Base-by-base conservation (phyloP, 2,329 filamentous ascomycete species). In the Ceratocystis diversiconidia region DNA sequence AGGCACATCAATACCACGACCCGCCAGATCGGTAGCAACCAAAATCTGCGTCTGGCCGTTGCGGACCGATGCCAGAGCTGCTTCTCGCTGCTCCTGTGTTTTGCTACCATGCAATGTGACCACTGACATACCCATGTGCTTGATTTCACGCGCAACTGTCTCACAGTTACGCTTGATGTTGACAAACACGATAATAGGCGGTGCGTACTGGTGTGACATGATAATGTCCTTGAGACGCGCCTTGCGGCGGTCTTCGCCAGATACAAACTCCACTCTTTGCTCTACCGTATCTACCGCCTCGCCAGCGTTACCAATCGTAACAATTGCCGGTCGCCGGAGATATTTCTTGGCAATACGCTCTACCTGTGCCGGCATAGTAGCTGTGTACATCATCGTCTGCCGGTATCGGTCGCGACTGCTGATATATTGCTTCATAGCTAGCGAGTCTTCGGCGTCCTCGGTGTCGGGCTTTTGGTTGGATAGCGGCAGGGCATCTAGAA, bases 311-410 rank as follows among this genome's bases (percentile, higher is more conserved):
- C 94, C 94, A 69, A 99, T 97, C 0, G 89, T 96, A 48, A 96
- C 91, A 62, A 92, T 94, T 22, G 94, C 94, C 0, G 94, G 94
- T 12, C 94, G 85, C 0, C 92, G 88, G 17, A 97, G 84, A 73
- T 99, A 99, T 74, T 96, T 96, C 71, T 92, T 88, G n/a, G 94
- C 94, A 69, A 99, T 97, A 69, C 89, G 89, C 74, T 99, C 94
- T 17, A 99, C 89, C 0, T 89, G 85, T 0, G 89, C 78, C 1
- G 94, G 92, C 94, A 99, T 99, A 32, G 94, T 99, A 64, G 94
- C 94, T 69, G 94, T 97, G 84, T 97, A 99, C 94, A 99, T 99
- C 94, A 99, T 99, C 0, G 94, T 99, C 75, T 99, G 92, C 67
- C 94, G 82, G 77, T 97, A 97, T 25, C 88, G 83, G 71, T 91